Evolutionary conservation across 2,329 filamentous ascomycete genomes (phyloP), one percentile per base, ranked within the genome.

Genomic region (Cladosporium sp.): DNA sequence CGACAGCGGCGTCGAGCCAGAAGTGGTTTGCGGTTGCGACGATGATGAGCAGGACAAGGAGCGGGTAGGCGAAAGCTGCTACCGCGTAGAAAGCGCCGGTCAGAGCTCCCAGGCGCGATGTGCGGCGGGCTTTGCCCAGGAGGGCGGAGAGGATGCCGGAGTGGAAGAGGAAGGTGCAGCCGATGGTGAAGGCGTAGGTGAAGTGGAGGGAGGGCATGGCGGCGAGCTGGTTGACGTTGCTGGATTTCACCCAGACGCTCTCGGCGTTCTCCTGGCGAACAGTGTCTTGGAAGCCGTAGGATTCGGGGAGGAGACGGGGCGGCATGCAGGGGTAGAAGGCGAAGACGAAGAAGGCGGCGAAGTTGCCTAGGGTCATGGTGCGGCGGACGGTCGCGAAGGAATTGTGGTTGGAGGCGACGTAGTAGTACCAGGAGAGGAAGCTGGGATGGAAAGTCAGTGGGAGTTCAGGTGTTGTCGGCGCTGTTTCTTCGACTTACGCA

Each of bases 351-450:
- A 78, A 78, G 41, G 76, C 73, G 56, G 74, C 64, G 59, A 79
- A 73, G 62, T 79, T 79, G 52, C 75, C 76, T 18, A 79, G 66
- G 5, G 70, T 73, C 62, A 74, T 68, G 29, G 72, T 74, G 12
- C 72, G 70, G 50, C 72, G 71, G 39, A 66, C 70, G 32, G 65
- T 59, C 35, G 72, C 66, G 54, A 73, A 74, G 16, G 68, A 70
- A 25, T 67, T 60, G 60, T 75, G 72, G 1, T 69, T 74, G 3
- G 76, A 75, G 3, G 80, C 78, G 36, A 76, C 73, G 61, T 78
- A 79, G 65, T 83, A 84, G 64, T 80, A 83, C 75, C 78, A 84
- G 38, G 76, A 79, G 46, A 83, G 78, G 62, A 83, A 83, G 49
- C 79, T 81, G 40, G 32, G 25, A 38, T 13, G 7, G 16, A n/a